Conservation (phyloP, 129 eudicot species). For the Pittosporum tobira region DNA sequence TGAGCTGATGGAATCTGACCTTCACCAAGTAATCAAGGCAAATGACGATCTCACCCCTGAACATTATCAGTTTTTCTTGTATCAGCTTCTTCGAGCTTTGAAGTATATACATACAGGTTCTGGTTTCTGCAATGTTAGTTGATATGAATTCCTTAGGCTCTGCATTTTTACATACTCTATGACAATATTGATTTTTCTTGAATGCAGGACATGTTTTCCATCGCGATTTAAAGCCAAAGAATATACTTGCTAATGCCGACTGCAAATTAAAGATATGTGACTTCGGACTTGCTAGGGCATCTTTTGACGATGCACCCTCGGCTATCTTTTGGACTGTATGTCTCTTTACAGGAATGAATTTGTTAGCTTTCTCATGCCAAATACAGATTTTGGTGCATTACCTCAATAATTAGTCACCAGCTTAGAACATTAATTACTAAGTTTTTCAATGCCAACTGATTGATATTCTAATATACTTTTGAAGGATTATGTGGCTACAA, state of each 20-base stretch:
- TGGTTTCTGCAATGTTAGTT: neutral
- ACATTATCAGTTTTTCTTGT: conserved; percentile 76
- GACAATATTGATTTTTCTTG: neutral
- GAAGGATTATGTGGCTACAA: conserved; percentile 87
- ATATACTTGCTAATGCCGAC: conserved; percentile 91
- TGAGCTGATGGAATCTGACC: conserved; percentile 94
- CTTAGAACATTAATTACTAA: neutral
- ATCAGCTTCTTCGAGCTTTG: conserved; percentile 86
- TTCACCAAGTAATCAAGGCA: conserved; percentile 77
- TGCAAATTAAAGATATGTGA: conserved; percentile 91
- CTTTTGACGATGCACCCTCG: conserved; percentile 81
- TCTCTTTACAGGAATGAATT: conserved; percentile 2
- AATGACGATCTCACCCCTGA: conserved; percentile 86
- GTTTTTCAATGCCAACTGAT: neutral
- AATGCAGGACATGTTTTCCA: conserved; percentile 72
- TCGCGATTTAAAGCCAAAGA: conserved; percentile 79
- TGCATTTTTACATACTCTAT: conserved; percentile 5
- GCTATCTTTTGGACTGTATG: conserved; percentile 96
- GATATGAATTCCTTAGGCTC: neutral
- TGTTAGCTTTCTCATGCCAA: neutral
- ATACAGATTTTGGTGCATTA: neutral
- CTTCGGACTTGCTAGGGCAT: conserved; percentile 89
- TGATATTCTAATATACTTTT: conserved; percentile 11
- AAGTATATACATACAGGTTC: conserved; percentile 82
- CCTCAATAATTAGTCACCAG: neutral